phyloP scores from a whole-genome alignment of 176 grass and related monocot genomes.

The Ampelocalamus luodianensis region DNA sequence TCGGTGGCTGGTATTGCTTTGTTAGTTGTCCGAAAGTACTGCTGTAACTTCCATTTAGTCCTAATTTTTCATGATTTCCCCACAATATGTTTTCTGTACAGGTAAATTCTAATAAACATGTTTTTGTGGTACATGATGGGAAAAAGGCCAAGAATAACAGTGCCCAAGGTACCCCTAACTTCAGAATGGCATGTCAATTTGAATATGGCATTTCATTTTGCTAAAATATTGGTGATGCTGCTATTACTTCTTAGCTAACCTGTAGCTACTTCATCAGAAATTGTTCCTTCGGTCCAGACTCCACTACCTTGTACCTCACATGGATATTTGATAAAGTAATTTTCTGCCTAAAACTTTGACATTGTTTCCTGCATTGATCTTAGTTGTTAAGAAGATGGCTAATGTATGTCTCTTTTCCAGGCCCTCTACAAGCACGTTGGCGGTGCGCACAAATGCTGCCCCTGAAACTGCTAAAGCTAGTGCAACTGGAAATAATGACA shows the following conservation, averaged over 20 bases:
- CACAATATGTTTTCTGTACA: slow-evolving; percentile 29
- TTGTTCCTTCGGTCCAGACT: slow-evolving; percentile 12
- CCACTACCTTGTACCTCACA: slow-evolving; percentile 40
- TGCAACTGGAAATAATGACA: slow-evolving; percentile 25
- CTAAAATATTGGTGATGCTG: not conserved
- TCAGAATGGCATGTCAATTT: slow-evolving; percentile 8
- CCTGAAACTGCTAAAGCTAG: slow-evolving; percentile 20
- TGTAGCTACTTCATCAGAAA: slow-evolving; percentile 49
- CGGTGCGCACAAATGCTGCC: not conserved
- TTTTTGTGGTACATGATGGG: slow-evolving; percentile 10
- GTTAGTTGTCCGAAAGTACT: slow-evolving; percentile 17
- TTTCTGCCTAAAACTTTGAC: slow-evolving; percentile 4
- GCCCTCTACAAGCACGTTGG: slow-evolving; percentile 34
- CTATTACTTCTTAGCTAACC: slow-evolving; percentile 13
- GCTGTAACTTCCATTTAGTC: not conserved
- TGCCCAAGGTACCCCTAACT: slow-evolving; percentile 45
- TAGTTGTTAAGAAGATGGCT: not conserved
- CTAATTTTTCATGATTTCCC: slow-evolving; percentile 16
- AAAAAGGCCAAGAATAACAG: slow-evolving; percentile 23
- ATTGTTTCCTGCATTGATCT: not conserved
- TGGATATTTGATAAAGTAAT: slow-evolving; percentile 51
- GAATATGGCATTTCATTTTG: slow-evolving; percentile 5
- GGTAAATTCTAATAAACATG: slow-evolving; percentile 38
- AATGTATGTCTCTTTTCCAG: slow-evolving; percentile 43
- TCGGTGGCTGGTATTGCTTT: slow-evolving; percentile 50